A percentile compares a stretch with the other conserved stretches of the same genome.
phyloP scores from a whole-genome alignment of 164 flowering plant species.

The Vitis amurensis region DNA sequence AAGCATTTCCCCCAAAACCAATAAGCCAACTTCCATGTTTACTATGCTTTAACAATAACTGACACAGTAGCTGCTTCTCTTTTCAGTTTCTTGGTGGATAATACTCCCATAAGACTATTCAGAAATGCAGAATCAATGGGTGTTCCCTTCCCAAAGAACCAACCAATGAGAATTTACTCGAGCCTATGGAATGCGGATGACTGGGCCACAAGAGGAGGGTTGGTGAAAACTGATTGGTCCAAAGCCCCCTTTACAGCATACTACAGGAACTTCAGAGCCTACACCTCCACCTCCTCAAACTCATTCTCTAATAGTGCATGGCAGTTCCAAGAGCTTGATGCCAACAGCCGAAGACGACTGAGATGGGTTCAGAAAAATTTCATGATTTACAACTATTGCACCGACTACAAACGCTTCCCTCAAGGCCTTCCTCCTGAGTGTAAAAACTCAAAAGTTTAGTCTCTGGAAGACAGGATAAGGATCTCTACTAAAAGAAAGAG shows the following conservation, averaged over 20 bases:
- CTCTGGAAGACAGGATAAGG: neutral
- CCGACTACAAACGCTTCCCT: conserved; percentile 31
- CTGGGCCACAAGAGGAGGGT: conserved; percentile 38
- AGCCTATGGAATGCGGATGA: conserved; percentile 41
- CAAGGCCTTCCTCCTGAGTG: conserved; percentile 31
- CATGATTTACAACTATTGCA: conserved; percentile 36
- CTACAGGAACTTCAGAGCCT: conserved; percentile 25
- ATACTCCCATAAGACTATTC: conserved; percentile 26
- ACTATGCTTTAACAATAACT: no score
- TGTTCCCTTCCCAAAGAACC: conserved; percentile 32
- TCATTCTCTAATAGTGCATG: conserved; percentile 8
- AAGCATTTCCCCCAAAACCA: no score
- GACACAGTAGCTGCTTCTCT: neutral
- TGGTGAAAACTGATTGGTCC: conserved; percentile 35
- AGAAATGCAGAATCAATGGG: conserved; percentile 30
- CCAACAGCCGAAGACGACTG: conserved; percentile 19
- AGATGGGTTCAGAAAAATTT: conserved; percentile 38
- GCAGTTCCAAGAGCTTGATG: conserved; percentile 24
- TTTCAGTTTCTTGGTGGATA: conserved; percentile 30
- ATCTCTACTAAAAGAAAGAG: neutral
- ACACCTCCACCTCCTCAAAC: neutral
- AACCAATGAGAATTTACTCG: conserved; percentile 31
- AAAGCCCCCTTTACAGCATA: conserved; percentile 36
- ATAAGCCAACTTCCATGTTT: no score
- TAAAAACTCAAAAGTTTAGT: conserved; percentile 11